Evolutionary conservation across 2,329 filamentous ascomycete genomes (phyloP).

Genomic region (Lasiodiplodia citricola): DNA sequence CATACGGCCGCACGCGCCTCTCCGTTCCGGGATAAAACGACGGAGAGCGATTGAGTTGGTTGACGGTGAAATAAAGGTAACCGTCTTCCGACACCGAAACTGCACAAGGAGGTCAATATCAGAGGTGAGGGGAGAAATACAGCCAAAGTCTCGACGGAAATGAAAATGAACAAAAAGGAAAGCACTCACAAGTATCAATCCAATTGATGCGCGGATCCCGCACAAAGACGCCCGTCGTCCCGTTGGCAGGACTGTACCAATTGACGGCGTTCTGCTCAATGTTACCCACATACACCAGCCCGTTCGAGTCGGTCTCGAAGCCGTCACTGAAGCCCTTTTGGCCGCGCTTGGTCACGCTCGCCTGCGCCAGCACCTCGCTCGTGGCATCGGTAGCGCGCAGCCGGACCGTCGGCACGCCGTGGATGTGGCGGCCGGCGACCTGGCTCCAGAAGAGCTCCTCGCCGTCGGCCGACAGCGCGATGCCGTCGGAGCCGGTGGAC

Average conservation of each 20-base stretch:
- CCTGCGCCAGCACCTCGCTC: slow-evolving; percentile 52
- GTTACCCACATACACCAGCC: slow-evolving; percentile 56
- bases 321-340: slow-evolving; percentile 59
- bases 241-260: slow-evolving; percentile 54
- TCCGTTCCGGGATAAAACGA: slow-evolving; percentile 50
- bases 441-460: slow-evolving; percentile 54
- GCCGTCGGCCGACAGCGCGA: slow-evolving; percentile 56
- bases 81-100: slow-evolving; percentile 52
- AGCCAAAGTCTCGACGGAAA: no score
- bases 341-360: slow-evolving; percentile 49
- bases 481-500: slow-evolving; percentile 57
- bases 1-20: slow-evolving; percentile 50
- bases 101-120: slow-evolving; percentile 16
- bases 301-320: slow-evolving; percentile 58
- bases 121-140: neutral
- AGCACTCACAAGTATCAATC: slow-evolving; percentile 52
- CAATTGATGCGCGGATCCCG: slow-evolving; percentile 56
- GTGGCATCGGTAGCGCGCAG: slow-evolving; percentile 46
- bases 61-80: slow-evolving; percentile 60
- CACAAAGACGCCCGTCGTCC: slow-evolving; percentile 50
- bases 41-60: slow-evolving; percentile 51
- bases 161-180: slow-evolving; percentile 20
- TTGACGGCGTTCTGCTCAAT: slow-evolving; percentile 55
- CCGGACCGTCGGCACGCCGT: slow-evolving; percentile 50
- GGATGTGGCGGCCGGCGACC: slow-evolving; percentile 53